Percentiles rank a stretch among this genome's conserved stretches.
phyloP scores from a whole-genome alignment of 225 moss, liverwort and hornwort species.

The Sphagnum tenellum region DNA sequence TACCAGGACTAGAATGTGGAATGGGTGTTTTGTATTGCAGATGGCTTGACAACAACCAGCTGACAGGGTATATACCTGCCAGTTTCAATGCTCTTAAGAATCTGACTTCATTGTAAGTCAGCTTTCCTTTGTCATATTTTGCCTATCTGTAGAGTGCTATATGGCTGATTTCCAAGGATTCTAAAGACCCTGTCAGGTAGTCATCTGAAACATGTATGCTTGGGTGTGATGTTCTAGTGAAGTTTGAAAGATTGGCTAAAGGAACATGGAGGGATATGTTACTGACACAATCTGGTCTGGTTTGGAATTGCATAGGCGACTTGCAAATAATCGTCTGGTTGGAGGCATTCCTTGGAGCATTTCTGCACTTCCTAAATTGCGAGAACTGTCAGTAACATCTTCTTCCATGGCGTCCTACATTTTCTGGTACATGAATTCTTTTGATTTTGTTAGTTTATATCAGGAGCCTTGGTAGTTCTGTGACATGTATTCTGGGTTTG shows the following conservation, averaged over 20 bases:
- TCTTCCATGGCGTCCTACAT: background rate
- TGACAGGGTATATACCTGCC: conserved; percentile 30
- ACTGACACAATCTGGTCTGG: no score
- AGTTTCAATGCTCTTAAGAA: conserved; percentile 21
- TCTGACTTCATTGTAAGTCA: conserved; percentile 30
- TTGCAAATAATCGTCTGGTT: conserved; percentile 29
- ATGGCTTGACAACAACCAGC: conserved; percentile 38
- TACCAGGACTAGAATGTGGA: background rate
- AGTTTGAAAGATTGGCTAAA: no score
- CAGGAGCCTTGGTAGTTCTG: background rate
- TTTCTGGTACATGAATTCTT: background rate
- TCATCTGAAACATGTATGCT: background rate
- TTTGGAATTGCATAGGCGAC: conserved; percentile 14
- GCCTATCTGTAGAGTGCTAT: background rate
- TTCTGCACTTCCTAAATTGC: conserved; percentile 16
- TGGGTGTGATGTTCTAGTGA: background rate
- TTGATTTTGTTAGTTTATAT: background rate
- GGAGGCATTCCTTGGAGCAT: conserved; percentile 33
- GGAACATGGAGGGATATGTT: no score
- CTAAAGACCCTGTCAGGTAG: background rate
- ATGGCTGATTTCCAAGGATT: no score
- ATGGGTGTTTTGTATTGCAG: conserved; percentile 2
- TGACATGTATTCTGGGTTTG: background rate
- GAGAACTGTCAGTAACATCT: conserved; percentile 27
- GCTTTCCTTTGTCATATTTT: background rate